Base-by-base conservation (phyloP, 2,329 filamentous ascomycete genomes). In the Clarireedia paspali region DNA sequence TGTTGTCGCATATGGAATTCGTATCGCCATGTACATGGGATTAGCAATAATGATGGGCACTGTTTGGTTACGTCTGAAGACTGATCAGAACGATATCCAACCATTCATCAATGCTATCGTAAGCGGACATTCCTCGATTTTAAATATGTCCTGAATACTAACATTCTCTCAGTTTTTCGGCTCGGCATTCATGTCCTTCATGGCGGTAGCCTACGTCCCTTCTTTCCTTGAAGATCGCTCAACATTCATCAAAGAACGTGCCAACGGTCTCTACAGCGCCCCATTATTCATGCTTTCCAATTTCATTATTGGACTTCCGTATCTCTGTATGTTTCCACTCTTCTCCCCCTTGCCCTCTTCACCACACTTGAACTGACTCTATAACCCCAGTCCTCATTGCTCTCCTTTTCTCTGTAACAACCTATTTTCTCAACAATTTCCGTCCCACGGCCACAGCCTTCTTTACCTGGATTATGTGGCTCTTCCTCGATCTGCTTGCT, bases 31-130 rank as follows among this genome's bases (percentile, higher is more conserved):
- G 89, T 94, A 95, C 70, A 76, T 85, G 58, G 81, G 82, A 0
- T 76, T 95, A 15, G 89, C 89, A 1, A 81, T 94, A 63, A 85
- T 94, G 81, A 91, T 92, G 85, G 89, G 90, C 5, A 95, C 90
- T 0, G 87, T 95, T 12, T 95, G 88, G 85, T 73, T 95, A 14
- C 82, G 89, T 5, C 76, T 95, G 2, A 73, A 78, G 4, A 77
- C 85, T 0, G 73, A 77, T 0, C 89, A 95, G 67, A 74, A 78
- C 55, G 86, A 87, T 57, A 92, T 95, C 63, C 85, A 89, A 64
- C 83, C 89, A 0, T 88, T 89, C 64, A 89, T 84, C 70, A 95
- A 95, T 68, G 87, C 88, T 48, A 87, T 95, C 61, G 77, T 77
- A 64, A 66, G 75, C 65, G 9, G 6, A 38, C 27, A 20, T 2